Conservation (phyloP, 352 stramenopile species). For the Phytophthora cryptogea region DNA sequence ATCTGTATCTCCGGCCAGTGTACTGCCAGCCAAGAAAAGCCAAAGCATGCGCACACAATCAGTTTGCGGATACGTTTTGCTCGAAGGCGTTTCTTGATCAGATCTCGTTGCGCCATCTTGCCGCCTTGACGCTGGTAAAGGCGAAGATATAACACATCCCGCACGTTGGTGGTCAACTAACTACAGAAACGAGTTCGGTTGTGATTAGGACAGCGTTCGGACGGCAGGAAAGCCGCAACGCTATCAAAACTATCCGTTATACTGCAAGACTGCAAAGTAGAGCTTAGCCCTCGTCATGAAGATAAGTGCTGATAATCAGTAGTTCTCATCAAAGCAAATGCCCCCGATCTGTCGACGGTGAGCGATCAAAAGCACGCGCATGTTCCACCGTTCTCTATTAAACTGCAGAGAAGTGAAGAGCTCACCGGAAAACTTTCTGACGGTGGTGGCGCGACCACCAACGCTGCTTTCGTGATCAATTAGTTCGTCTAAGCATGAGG, state of each 20-base stretch:
- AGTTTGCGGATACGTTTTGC: neutral
- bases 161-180: neutral
- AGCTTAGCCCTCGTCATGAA: too few species aligned
- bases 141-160: neutral
- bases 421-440: neutral
- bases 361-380: neutral
- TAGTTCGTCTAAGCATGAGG: neutral
- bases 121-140: neutral
- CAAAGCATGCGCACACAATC: conserved; percentile 1
- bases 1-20: neutral
- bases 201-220: neutral
- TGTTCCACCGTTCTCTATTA: conserved; percentile 2
- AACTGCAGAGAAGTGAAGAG: neutral
- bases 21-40: conserved; percentile 2
- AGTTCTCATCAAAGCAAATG: too few species aligned
- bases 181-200: neutral
- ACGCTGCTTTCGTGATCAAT: neutral
- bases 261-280: neutral
- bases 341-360: neutral
- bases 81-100: neutral
- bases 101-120: neutral
- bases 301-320: too few species aligned
- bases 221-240: neutral
- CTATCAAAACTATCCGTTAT: conserved; percentile 3
- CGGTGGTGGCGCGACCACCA: neutral